Conservation (phyloP, 352 stramenopile genomes). For the Globisporangium abappressorium region DNA sequence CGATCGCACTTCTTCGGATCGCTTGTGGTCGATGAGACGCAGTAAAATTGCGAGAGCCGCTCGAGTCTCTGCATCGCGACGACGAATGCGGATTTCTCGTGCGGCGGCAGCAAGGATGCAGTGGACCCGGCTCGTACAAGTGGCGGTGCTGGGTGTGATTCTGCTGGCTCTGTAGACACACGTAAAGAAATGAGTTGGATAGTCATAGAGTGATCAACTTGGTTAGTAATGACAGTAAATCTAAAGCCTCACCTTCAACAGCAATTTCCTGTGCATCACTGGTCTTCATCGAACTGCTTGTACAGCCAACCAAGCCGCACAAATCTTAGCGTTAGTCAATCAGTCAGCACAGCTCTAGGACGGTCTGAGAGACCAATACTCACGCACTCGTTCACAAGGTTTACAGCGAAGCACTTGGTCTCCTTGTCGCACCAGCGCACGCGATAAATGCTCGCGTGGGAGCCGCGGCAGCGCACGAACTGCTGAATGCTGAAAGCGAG, state of each 20-base stretch:
- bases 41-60: slow-evolving; percentile 32
- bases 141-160: background rate
- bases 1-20: slow-evolving; percentile 27
- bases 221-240: background rate
- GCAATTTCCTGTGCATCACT: slow-evolving; percentile 1
- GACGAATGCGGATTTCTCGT: slow-evolving; percentile 8
- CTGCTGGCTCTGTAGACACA: background rate
- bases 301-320: background rate
- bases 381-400: slow-evolving; percentile 70
- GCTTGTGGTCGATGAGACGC: slow-evolving; percentile 33
- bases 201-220: background rate
- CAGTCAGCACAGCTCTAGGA: background rate
- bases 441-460: slow-evolving; percentile 67
- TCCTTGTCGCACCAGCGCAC: slow-evolving; percentile 54
- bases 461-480: slow-evolving; percentile 67
- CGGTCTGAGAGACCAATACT: background rate
- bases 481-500: slow-evolving; percentile 64
- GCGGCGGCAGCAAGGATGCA: background rate
- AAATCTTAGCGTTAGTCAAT: background rate
- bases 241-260: slow-evolving; percentile 6
- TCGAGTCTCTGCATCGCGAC: slow-evolving; percentile 23
- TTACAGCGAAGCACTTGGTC: slow-evolving; percentile 63
- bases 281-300: background rate
- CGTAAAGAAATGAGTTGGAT: background rate
- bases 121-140: background rate